These are phyloP conservation scores for Oryza officinalis DNA, from an alignment of 176 grass and related monocot genomes.

Conservation along the genomic window DNA sequence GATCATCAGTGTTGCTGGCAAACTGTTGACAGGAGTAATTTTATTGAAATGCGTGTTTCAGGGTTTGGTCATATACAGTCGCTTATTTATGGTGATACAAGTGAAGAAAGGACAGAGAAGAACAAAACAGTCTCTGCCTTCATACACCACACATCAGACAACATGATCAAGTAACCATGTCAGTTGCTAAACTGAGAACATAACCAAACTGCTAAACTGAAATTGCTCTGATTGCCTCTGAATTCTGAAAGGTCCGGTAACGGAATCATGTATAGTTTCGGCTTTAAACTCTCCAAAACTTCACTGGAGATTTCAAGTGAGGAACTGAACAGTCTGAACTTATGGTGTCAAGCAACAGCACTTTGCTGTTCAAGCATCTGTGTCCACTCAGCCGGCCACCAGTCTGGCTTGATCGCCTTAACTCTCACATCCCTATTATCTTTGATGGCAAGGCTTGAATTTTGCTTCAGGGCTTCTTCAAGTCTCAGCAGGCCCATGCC, in stretches of 20 bases:
- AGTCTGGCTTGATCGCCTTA: constrained; percentile 63
- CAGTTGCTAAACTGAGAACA: background rate
- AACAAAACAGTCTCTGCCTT: constrained; percentile 6
- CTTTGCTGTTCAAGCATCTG: constrained; percentile 46
- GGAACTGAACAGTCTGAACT: background rate
- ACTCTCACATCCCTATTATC: constrained; percentile 49
- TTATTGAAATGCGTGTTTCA: background rate
- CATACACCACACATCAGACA: background rate
- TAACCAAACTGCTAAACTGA: background rate
- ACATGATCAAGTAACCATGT: background rate
- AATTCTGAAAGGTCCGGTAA: background rate
- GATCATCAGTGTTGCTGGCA: background rate
- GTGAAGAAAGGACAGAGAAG: background rate
- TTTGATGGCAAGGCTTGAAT: constrained; percentile 40
- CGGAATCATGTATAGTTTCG: background rate
- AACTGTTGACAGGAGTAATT: background rate
- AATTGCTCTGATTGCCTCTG: background rate
- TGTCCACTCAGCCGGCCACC: constrained; percentile 94
- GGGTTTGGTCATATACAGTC: background rate
- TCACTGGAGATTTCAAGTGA: background rate
- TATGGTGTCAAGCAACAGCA: constrained; percentile 30
- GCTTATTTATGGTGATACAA: constrained; percentile 29
- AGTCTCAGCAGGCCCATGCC: constrained; percentile 77
- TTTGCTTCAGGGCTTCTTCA: constrained; percentile 52
- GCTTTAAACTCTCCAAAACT: background rate